Evolutionary conservation across 768 basidiomycete genomes (phyloP).

Genomic region (Pulveroboletus sp.): DNA sequence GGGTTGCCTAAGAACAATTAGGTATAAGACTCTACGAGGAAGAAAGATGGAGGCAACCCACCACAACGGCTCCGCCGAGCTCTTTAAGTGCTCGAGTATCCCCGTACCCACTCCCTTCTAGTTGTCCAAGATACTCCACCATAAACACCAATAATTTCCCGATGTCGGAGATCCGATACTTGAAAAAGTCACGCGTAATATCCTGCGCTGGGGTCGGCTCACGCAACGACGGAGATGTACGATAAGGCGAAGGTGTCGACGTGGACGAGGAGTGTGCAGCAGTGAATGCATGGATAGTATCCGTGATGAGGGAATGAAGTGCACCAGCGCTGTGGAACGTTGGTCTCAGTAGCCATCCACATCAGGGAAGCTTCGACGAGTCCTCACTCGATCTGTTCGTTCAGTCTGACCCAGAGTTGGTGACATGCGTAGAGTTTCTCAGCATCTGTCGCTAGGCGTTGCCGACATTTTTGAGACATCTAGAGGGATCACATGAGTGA

Average conservation of each 20-base stretch:
- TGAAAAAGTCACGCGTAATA: constrained; percentile 81
- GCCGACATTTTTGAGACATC: constrained; percentile 80
- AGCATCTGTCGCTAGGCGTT: constrained; percentile 74
- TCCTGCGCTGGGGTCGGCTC: constrained; percentile 63
- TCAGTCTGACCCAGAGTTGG: constrained; percentile 78
- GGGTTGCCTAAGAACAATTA: constrained; percentile 50
- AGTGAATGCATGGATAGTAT: constrained; percentile 72
- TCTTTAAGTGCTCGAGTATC: constrained; percentile 32
- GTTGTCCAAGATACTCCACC: constrained; percentile 27
- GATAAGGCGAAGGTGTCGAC: constrained; percentile 12
- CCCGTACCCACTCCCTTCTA: constrained; percentile 25
- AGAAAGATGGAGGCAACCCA: constrained; percentile 33
- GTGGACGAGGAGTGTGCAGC: constrained; percentile 25
- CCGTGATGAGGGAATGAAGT: constrained; percentile 62
- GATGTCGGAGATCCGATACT: constrained; percentile 60
- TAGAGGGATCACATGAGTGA: constrained; percentile 29
- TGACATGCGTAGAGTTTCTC: constrained; percentile 83
- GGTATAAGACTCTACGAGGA: not conserved
- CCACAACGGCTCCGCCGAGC: constrained; percentile 52
- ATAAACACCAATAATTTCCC: constrained; percentile 67
- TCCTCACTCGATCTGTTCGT: constrained; percentile 62
- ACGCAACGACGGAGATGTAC: constrained; percentile 33
- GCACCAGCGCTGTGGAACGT: constrained; percentile 45
- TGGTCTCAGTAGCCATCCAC: constrained; percentile 1
- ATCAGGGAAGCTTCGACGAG: not conserved